These are phyloP conservation scores for Malassezia slooffiae DNA, from an alignment of 1,284 basidiomycete species.

Conservation along the genomic window DNA sequence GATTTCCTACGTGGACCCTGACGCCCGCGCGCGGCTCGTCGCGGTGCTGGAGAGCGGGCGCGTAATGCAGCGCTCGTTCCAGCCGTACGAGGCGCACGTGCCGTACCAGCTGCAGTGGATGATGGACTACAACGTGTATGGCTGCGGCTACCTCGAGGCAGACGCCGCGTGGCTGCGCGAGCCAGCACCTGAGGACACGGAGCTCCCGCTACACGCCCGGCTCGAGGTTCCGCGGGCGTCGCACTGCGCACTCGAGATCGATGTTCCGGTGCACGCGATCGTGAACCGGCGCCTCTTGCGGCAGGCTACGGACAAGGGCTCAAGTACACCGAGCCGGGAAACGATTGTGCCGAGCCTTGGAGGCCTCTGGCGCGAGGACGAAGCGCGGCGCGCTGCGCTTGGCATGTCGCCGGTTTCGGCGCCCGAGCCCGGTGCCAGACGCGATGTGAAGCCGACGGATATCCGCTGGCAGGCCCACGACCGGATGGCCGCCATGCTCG, in stretches of 20 bases:
- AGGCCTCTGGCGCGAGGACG: slow-evolving; percentile 91
- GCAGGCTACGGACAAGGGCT: slow-evolving; percentile 49
- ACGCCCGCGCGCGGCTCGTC: slow-evolving; percentile 28
- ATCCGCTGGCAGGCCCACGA: slow-evolving; percentile 4
- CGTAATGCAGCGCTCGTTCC: slow-evolving; percentile 57
- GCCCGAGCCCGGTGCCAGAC: not conserved
- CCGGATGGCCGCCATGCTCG: not conserved
- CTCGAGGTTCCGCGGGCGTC: slow-evolving; percentile 50
- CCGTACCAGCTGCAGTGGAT: slow-evolving; percentile 82
- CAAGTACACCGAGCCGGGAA: slow-evolving; percentile 5
- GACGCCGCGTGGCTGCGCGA: slow-evolving; percentile 51
- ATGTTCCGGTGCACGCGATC: slow-evolving; percentile 69
- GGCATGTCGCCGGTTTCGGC: slow-evolving; percentile 5
- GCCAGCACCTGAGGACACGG: slow-evolving; percentile 48
- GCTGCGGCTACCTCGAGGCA: slow-evolving; percentile 75
- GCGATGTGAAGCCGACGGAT: not conserved
- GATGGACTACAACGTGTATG: slow-evolving; percentile 88
- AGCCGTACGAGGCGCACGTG: slow-evolving; percentile 66
- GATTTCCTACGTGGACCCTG: slow-evolving; percentile 59
- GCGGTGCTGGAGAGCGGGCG: slow-evolving; percentile 33
- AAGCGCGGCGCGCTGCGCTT: not conserved
- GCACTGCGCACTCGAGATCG: slow-evolving; percentile 69
- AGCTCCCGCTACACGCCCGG: no score
- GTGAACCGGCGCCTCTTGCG: slow-evolving; percentile 63
- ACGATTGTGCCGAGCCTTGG: slow-evolving; percentile 76